Conservation (phyloP, 164 flowering plant species). For the Aristolochia contorta region DNA sequence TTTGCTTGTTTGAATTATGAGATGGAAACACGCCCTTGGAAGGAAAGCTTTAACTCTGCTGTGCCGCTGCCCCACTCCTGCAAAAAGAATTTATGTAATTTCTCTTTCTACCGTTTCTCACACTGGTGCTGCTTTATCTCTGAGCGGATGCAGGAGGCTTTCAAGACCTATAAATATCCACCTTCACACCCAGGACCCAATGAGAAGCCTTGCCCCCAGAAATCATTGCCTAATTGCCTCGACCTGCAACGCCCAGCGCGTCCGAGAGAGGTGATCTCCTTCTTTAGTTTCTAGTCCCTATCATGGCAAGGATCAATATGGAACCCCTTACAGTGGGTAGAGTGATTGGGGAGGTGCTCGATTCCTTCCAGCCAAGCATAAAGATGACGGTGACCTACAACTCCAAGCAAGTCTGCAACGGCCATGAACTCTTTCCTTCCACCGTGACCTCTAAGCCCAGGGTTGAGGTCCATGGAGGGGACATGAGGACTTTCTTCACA, state of each 20-base stretch:
- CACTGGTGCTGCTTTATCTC: background rate
- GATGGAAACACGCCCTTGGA: too few species aligned
- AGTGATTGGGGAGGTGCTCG: conserved; percentile 55
- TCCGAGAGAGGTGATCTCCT: too few species aligned
- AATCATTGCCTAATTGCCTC: background rate
- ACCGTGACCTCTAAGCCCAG: conserved; percentile 35
- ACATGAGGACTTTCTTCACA: conserved; percentile 51
- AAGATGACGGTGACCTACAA: conserved; percentile 42
- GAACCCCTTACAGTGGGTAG: conserved; percentile 47
- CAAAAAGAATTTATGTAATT: too few species aligned
- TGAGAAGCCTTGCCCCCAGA: conserved; percentile 11
- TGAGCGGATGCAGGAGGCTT: background rate
- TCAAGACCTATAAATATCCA: conserved; percentile 18
- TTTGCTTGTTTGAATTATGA: too few species aligned
- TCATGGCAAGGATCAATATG: conserved; percentile 31
- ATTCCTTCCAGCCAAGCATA: conserved; percentile 26
- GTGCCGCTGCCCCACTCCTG: too few species aligned
- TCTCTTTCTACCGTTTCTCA: too few species aligned
- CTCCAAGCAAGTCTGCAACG: conserved; percentile 44
- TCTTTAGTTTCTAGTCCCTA: background rate
- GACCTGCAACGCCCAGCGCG: too few species aligned
- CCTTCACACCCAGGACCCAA: conserved; percentile 13
- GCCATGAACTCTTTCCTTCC: conserved; percentile 55
- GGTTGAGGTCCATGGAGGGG: conserved; percentile 53
- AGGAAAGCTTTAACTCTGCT: too few species aligned